Evolutionary conservation across 306 rosid genomes (phyloP).

Genomic region (Senna tora): DNA sequence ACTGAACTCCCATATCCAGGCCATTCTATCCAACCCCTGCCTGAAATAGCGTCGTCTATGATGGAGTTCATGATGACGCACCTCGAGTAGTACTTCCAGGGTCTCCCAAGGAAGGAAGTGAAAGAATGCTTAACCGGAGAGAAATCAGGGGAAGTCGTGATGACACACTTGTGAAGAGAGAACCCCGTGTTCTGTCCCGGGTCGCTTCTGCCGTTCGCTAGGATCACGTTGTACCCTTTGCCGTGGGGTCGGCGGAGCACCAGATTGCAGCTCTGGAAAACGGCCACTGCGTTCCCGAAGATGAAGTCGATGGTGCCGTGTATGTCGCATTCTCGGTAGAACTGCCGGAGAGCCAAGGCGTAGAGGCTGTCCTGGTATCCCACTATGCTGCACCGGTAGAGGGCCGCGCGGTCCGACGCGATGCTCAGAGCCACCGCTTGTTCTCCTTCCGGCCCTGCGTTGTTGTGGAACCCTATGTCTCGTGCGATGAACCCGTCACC

Average conservation of each 20-base stretch:
- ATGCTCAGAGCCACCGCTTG: conserved; percentile 55
- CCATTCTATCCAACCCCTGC: conserved; percentile 56
- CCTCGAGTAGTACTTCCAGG: conserved; percentile 59
- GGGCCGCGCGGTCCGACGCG: conserved; percentile 51
- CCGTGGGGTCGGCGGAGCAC: conserved; percentile 37
- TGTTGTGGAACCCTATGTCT: conserved; percentile 57
- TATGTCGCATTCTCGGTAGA: conserved; percentile 60
- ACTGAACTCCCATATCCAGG: conserved; percentile 43
- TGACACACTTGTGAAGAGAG: conserved; percentile 50
- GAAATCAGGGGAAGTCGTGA: conserved; percentile 34
- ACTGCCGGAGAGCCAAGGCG: conserved; percentile 55
- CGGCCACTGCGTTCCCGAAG: conserved; percentile 58
- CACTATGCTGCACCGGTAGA: conserved; percentile 49
- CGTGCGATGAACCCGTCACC: conserved; percentile 56
- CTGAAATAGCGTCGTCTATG: conserved; percentile 39
- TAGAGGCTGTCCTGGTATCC: conserved; percentile 63
- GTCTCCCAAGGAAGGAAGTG: conserved; percentile 50
- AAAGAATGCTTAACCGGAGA: conserved; percentile 37
- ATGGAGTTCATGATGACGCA: conserved; percentile 47
- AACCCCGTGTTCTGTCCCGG: conserved; percentile 58
- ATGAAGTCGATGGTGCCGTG: conserved; percentile 61
- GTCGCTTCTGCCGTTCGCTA: conserved; percentile 54
- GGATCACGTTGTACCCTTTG: conserved; percentile 38
- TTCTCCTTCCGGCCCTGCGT: conserved; percentile 47
- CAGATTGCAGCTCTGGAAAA: conserved; percentile 51